phyloP scores from a whole-genome alignment of 2,329 filamentous ascomycete species.

The Neurospora sp. region DNA sequence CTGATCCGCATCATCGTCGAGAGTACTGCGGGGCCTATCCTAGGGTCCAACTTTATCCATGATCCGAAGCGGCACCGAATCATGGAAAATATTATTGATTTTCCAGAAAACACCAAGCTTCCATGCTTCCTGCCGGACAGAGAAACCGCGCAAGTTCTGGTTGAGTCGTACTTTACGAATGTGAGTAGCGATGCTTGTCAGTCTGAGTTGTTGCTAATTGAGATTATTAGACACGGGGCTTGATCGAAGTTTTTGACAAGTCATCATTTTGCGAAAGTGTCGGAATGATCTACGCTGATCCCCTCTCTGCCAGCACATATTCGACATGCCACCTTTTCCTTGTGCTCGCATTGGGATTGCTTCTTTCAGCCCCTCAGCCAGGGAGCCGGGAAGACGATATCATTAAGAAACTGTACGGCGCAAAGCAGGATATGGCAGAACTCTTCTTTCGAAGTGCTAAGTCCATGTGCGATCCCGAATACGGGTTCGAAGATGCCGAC shows the following conservation, averaged over 20 bases:
- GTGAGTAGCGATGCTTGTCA: slow-evolving; percentile 25
- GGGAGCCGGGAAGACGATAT: slow-evolving; percentile 39
- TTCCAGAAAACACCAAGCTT: slow-evolving; percentile 34
- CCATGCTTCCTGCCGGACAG: slow-evolving; percentile 47
- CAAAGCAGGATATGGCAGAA: slow-evolving; percentile 45
- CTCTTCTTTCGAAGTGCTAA: slow-evolving; percentile 53
- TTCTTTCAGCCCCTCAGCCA: slow-evolving; percentile 42
- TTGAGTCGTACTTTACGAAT: slow-evolving; percentile 52
- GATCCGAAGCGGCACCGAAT: slow-evolving; percentile 49
- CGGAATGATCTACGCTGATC: slow-evolving; percentile 44
- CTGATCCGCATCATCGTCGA: slow-evolving; percentile 52
- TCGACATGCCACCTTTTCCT: slow-evolving; percentile 52
- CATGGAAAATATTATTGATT: slow-evolving; percentile 41
- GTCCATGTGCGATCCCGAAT: slow-evolving; percentile 33
- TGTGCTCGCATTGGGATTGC: slow-evolving; percentile 53
- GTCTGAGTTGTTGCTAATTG: slow-evolving; percentile 11
- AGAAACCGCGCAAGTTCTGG: slow-evolving; percentile 41
- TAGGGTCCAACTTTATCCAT: slow-evolving; percentile 43
- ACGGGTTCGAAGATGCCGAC: slow-evolving; percentile 50
- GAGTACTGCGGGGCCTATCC: slow-evolving; percentile 34
- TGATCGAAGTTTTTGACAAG: slow-evolving; percentile 51
- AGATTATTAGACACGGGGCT: slow-evolving; percentile 41
- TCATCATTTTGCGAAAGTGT: slow-evolving; percentile 38
- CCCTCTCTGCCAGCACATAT: slow-evolving; percentile 37
- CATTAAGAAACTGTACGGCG: slow-evolving; percentile 39